Base-by-base conservation (phyloP, 2,329 filamentous ascomycete genomes). In the Alternaria viburni region DNA sequence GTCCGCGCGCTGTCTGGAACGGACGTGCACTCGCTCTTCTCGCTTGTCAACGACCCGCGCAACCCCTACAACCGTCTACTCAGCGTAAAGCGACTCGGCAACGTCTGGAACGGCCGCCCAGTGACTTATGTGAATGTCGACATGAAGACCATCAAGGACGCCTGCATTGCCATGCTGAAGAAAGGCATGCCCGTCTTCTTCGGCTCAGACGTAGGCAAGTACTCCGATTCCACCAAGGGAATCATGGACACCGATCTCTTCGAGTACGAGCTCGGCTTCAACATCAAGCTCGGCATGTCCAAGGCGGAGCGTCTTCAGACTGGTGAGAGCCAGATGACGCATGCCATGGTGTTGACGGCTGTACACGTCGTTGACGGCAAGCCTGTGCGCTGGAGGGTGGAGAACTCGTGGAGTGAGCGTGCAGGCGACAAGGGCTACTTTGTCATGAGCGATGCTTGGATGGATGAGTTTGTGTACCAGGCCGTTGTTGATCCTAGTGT, bases 331-430 rank as follows among this genome's bases (percentile, higher is more conserved):
- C 86, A 88, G 54, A 96, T 97, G 93, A 97, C 93, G 1, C 93
- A 97, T 74, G 93, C 93, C 5, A 97, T 97, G 93, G 92, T 96
- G 0, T 81, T 97, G 65, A 97, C 93, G 3, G 93, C 88, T 1
- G 93, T 97, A 49, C 93, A 97, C 75, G 78, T 96, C 3, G 90
- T 86, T 26, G 81, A 87, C 62, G 89, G 88, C 1, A 86, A 88
- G 79, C 85, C 88, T 3, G 87, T 93, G 1, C 83, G 93, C 47
- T 97, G 93, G 93, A 84, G 93, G 57, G 92, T 97, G 7, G 91
- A 97, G 85, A 97, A 97, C 77, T 91, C 88, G 59, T 97, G 93
- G 93, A 92, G 91, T 12, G 85, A 88, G 44, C 81, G 75, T 0
- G 86, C 86, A 0, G 93, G 93, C 1, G 87, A 89, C 12, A 88